phyloP scores from a whole-genome alignment of 2,329 filamentous ascomycete species.

The Cercospora berteroae region DNA sequence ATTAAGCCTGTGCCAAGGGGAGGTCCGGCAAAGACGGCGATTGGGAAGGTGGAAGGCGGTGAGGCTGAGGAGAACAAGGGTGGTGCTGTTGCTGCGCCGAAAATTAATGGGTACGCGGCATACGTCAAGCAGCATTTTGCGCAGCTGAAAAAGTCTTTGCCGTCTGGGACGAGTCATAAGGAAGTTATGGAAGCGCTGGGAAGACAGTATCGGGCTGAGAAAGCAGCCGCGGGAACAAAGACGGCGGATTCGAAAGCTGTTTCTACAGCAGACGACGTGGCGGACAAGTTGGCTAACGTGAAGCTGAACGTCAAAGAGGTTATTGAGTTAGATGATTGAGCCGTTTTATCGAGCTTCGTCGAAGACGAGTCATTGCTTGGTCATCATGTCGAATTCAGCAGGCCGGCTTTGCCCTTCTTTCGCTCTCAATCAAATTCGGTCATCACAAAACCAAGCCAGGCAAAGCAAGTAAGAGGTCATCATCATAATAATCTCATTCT shows the following conservation, averaged over 20 bases:
- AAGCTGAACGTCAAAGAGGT: slow-evolving; percentile 18
- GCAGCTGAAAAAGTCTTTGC: slow-evolving; percentile 57
- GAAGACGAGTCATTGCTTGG: too few species aligned
- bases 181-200: slow-evolving; percentile 68
- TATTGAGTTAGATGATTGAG: slow-evolving; percentile 18
- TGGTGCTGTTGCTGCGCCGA: too few species aligned
- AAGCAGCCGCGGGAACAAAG: slow-evolving; percentile 29
- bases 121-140: slow-evolving; percentile 69
- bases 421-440: too few species aligned
- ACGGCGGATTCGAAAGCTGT: background rate
- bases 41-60: background rate
- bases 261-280: slow-evolving; percentile 11
- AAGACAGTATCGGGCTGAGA: slow-evolving; percentile 58
- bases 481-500: background rate
- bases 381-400: background rate
- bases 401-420: too few species aligned
- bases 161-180: slow-evolving; percentile 54
- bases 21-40: slow-evolving; percentile 14
- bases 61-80: background rate
- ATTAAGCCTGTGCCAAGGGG: slow-evolving; percentile 67
- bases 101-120: slow-evolving; percentile 53
- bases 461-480: background rate
- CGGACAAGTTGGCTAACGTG: slow-evolving; percentile 19
- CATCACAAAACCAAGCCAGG: background rate
- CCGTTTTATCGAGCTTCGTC: background rate